phyloP scores from a whole-genome alignment of 768 basidiomycete species.

The Tulasnella sp. region DNA sequence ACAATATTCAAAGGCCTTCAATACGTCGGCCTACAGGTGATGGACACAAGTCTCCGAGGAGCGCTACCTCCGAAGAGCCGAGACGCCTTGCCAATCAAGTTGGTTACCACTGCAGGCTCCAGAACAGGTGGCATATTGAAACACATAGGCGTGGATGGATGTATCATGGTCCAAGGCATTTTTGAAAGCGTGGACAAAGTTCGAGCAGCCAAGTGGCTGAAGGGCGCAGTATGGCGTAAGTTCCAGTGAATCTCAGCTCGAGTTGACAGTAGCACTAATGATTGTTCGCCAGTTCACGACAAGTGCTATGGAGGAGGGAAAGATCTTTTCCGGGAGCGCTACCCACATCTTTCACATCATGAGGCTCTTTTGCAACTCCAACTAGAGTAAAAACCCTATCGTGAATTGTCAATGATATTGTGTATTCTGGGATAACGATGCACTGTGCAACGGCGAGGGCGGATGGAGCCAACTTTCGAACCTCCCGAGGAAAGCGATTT shows the following conservation, averaged over 20 bases:
- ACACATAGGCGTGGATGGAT: not conserved
- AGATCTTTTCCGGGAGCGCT: not conserved
- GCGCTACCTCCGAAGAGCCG: not conserved
- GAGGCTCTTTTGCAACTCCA: not conserved
- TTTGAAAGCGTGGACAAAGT: not conserved
- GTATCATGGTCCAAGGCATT: not conserved
- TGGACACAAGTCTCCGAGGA: not conserved
- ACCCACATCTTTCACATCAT: not conserved
- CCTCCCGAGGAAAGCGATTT: not conserved
- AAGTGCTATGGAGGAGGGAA: not conserved
- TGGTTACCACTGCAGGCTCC: not conserved
- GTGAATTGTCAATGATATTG: not conserved
- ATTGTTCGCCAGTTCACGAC: not conserved
- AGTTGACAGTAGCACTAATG: no score
- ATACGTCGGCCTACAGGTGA: not conserved
- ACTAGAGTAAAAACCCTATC: not conserved
- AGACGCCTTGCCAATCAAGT: not conserved
- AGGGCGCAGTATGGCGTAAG: slow-evolving; percentile 4
- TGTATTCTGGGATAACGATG: not conserved
- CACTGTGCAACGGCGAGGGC: no score
- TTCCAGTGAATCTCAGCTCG: not conserved
- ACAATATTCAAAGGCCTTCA: not conserved
- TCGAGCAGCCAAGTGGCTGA: not conserved
- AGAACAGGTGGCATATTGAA: not conserved
- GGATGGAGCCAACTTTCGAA: not conserved